These are phyloP conservation scores for Macroventuria anomochaeta DNA, from an alignment of 2,329 filamentous ascomycete species.

Conservation along the genomic window DNA sequence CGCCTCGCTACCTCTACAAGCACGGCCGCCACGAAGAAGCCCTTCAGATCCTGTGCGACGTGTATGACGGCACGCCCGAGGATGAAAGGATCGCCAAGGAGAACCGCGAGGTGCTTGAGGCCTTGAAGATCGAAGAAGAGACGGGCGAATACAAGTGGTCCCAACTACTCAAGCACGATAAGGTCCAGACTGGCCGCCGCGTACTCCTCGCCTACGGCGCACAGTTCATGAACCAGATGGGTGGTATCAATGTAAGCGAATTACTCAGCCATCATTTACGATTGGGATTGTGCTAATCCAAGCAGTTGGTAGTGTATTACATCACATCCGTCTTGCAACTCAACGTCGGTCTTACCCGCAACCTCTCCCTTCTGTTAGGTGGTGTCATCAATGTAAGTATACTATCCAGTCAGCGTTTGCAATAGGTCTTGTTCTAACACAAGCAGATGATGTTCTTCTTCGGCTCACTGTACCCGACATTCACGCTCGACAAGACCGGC, in stretches of 20 bases:
- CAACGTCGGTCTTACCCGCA: constrained; percentile 55
- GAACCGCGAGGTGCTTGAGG: constrained; percentile 53
- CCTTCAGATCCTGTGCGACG: constrained; percentile 57
- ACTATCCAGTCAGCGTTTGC: no score
- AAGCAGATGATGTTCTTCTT: constrained; percentile 43
- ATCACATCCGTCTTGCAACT: constrained; percentile 54
- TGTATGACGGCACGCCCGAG: constrained; percentile 56
- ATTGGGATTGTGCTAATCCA: no score
- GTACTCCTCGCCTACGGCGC: constrained; percentile 50
- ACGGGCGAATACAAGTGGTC: constrained; percentile 50
- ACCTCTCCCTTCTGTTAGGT: constrained; percentile 56
- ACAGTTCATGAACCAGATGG: constrained; percentile 52
- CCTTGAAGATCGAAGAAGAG: constrained; percentile 45
- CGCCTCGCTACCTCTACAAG: constrained; percentile 36
- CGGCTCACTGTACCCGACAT: constrained; percentile 47
- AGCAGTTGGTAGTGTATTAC: constrained; percentile 48
- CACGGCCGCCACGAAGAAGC: constrained; percentile 55
- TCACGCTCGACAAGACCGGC: constrained; percentile 46
- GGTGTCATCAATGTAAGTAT: constrained; percentile 52
- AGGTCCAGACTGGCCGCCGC: constrained; percentile 50
- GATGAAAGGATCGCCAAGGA: constrained; percentile 61
- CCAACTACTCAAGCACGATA: constrained; percentile 49
- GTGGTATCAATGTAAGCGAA: constrained; percentile 45
- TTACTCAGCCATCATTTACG: no score
- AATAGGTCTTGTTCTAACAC: no score